A percentile compares a stretch with the other conserved stretches of the same genome.
Evolutionary conservation across 306 rosid species (phyloP).

Genomic region (Canavalia gladiata): DNA sequence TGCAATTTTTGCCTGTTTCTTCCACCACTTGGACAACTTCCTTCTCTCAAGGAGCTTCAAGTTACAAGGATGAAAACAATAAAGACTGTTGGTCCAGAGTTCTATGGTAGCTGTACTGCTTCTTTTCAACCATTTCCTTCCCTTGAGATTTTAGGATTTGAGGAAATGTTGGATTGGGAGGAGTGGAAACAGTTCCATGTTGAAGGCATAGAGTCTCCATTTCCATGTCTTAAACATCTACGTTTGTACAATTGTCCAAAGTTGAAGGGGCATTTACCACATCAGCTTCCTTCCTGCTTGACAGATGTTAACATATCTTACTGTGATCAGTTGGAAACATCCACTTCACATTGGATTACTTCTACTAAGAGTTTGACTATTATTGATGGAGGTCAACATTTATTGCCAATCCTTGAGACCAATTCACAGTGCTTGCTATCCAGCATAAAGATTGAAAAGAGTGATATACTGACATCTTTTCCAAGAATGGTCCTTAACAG

Average conservation of each 20-base stretch:
- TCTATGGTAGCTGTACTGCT: conserved; percentile 6
- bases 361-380: conserved; percentile 8
- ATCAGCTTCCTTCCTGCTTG: conserved; percentile 12
- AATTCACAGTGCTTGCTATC: conserved; percentile 19
- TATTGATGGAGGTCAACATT: neutral
- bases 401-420: conserved; percentile 5
- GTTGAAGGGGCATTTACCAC: conserved; percentile 24
- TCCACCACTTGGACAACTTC: conserved; percentile 19
- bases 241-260: conserved; percentile 15
- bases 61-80: neutral
- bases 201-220: conserved; percentile 3
- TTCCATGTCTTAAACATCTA: conserved; percentile 16
- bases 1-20: neutral
- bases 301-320: neutral
- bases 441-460: neutral
- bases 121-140: conserved; percentile 27
- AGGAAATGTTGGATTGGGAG: conserved; percentile 28
- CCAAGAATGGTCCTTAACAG: conserved; percentile 20
- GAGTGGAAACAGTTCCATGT: conserved; percentile 7
- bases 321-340: conserved; percentile 35
- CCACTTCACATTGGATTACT: conserved; percentile 12
- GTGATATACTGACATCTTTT: neutral
- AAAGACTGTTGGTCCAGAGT: conserved; percentile 17
- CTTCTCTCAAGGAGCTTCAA: conserved; percentile 37
- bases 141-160: neutral